A percentile compares a stretch with the other conserved stretches of the same genome.
Conservation (phyloP, 257 asterid genomes). For the Forsythia viridissima region DNA sequence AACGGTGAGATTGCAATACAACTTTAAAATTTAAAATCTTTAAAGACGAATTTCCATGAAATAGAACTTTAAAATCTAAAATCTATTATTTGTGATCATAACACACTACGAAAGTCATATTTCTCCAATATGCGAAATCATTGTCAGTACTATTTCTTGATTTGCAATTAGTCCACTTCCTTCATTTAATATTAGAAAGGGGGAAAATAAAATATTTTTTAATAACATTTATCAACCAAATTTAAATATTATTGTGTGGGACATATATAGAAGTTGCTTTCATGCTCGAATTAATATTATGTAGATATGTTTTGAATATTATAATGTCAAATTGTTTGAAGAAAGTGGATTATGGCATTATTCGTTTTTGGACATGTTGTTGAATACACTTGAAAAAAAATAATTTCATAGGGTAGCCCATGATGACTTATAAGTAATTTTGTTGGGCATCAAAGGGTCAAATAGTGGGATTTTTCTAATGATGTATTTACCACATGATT, state of each 20-base stretch:
- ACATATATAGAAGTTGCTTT: not conserved
- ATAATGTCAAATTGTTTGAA: not conserved
- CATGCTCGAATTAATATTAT: not conserved
- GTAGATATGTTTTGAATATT: slow-evolving; percentile 1
- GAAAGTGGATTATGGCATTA: slow-evolving; percentile 27
- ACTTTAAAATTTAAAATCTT: no score
- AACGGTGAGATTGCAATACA: no score
- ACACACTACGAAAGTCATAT: not conserved
- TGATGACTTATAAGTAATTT: not conserved
- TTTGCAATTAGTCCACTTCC: no score
- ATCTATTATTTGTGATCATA: no score
- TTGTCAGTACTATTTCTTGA: no score
- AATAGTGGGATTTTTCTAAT: slow-evolving; percentile 29
- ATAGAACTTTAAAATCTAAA: no score
- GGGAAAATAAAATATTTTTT: no score
- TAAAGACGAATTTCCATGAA: no score
- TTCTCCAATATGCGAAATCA: no score
- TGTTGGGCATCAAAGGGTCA: slow-evolving; percentile 25
- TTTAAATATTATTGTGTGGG: not conserved
- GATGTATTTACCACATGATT: slow-evolving; percentile 21
- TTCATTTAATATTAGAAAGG: no score
- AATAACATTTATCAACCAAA: no score
- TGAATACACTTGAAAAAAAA: not conserved
- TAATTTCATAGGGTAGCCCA: slow-evolving; percentile 7
- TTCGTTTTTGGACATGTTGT: not conserved